Evolutionary conservation across 768 basidiomycete species (phyloP).

Genomic region (Tylopilus sp.): DNA sequence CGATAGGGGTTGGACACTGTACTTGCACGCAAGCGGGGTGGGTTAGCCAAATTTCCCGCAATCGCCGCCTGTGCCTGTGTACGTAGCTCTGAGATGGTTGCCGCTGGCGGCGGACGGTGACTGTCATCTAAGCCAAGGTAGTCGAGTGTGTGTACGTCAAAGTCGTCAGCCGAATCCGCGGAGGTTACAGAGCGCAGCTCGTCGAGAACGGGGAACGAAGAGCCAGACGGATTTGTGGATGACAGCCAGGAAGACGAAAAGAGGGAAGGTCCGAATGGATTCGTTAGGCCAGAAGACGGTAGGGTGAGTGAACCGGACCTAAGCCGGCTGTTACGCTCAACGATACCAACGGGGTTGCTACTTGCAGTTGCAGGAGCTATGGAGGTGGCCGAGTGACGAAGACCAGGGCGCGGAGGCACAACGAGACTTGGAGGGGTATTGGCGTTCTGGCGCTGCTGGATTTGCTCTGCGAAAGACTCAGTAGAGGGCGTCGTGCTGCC

Average conservation of each 20-base stretch:
- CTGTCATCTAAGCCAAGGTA: constrained; percentile 92
- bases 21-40: constrained; percentile 79
- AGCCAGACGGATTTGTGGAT: constrained; percentile 51
- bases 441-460: constrained; percentile 36
- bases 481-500: constrained; percentile 47
- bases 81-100: constrained; percentile 84
- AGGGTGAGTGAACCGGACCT: constrained; percentile 92
- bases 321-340: constrained; percentile 76
- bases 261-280: constrained; percentile 84
- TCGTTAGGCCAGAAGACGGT: constrained; percentile 70
- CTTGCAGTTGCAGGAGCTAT: constrained; percentile 51
- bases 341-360: constrained; percentile 28
- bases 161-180: constrained; percentile 78
- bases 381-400: constrained; percentile 77
- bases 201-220: constrained; percentile 66
- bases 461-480: constrained; percentile 48
- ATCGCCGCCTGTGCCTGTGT: constrained; percentile 90
- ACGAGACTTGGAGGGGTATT: constrained; percentile 38
- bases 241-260: constrained; percentile 91
- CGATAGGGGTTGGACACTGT: constrained; percentile 95
- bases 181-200: constrained; percentile 80
- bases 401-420: constrained; percentile 55
- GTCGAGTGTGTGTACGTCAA: constrained; percentile 92
- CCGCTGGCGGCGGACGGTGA: constrained; percentile 70
- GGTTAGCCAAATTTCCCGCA: constrained; percentile 75